phyloP scores from a whole-genome alignment of 108 stramenopile species.

The Stephanodiscus triporus region DNA sequence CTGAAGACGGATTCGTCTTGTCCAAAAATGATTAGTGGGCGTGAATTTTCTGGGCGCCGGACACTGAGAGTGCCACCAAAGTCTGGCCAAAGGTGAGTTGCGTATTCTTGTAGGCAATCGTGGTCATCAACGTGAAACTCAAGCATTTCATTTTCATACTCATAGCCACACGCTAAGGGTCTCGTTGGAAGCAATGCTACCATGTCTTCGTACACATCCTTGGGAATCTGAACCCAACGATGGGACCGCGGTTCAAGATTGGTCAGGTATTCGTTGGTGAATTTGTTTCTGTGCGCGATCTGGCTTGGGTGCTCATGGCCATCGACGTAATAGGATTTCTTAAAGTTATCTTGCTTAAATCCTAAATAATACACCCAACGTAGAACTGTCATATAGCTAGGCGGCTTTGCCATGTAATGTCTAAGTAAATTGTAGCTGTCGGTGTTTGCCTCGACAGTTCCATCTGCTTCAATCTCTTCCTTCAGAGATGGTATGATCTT shows the following conservation, averaged over 20 bases:
- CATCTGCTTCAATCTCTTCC: background rate
- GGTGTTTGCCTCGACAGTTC: background rate
- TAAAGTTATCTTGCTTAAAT: background rate
- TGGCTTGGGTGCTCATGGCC: background rate
- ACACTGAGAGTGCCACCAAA: background rate
- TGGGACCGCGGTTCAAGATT: background rate
- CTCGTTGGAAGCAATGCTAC: too few relatives aligned
- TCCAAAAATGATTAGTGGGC: background rate
- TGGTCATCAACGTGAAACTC: conserved; percentile 8
- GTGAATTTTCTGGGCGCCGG: background rate
- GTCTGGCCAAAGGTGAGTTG: background rate
- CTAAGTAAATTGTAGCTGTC: background rate
- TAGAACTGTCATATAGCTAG: background rate
- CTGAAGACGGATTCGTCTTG: conserved; percentile 7
- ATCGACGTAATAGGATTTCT: background rate
- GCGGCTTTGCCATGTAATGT: background rate
- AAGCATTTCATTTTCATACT: background rate
- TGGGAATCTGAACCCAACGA: background rate
- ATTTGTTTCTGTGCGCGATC: background rate
- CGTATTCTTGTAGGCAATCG: background rate
- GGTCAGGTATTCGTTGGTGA: background rate
- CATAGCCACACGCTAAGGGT: too few relatives aligned
- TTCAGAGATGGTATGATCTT: background rate
- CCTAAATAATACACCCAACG: background rate
- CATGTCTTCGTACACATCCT: too few relatives aligned